Evolutionary conservation across 331 rosid genomes (phyloP), one percentile per base, ranked within the genome.

Genomic region (Rhamnella rubrinervis): DNA sequence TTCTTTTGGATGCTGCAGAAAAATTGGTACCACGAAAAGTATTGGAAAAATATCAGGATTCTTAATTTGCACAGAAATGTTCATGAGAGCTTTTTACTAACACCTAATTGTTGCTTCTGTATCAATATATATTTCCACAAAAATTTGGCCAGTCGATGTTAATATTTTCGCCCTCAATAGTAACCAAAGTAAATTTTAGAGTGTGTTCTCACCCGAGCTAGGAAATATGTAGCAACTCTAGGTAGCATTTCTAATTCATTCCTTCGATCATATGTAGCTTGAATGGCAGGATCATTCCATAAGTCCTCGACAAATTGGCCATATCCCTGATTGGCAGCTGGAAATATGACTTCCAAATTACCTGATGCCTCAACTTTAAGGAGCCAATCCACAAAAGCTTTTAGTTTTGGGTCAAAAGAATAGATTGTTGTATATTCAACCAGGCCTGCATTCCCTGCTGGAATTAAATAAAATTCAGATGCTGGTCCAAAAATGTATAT

Each of bases 251-350:
- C 74, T 47, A 95, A 75, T 82, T 95, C 97, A 76, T 89, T 78
- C 76, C 95, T 86, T 46, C 97, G 76, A 18, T 71, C 81, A 74
- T 95, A 95, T 40, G 97, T 83, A n/a, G 93, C 96, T 62, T 95
- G 89, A 77, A 91, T 87, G 64, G 98, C 98, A 21, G 89, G 50
- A 21, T 89, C 97, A 67, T 72, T 84, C 97, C 97, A 91, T 68
- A 95, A 71, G 62, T 88, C 92, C 80, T 87, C 91, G 23, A 91
- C 85, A 16, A 73, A 65, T 38, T 78, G 87, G 6, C 85, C 95
- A 72, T 91, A 87, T 80, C 84, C 88, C 14, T 81, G 76, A 38
- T 81, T 71, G 47, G 91, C 83, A 11, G 86, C 95, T 3, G 95
- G 95, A 78, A 91, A 87, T 81, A 87, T 77, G 67, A 83, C 80